Base-by-base conservation (phyloP, 495 filamentous ascomycete genomes). In the Oidiodendron maius region DNA sequence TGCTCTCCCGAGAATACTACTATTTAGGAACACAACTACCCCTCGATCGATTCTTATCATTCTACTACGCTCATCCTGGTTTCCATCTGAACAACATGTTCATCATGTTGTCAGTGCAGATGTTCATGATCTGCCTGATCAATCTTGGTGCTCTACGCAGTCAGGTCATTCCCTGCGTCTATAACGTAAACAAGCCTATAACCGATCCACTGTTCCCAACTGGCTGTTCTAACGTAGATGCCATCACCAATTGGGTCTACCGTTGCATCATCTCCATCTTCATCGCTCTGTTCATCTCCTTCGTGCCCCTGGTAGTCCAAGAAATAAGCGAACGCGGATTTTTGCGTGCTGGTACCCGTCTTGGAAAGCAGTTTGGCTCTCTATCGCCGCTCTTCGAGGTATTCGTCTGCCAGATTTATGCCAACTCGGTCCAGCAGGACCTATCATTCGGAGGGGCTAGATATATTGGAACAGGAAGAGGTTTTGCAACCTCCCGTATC, bases 81-180 rank as follows among this genome's bases (percentile, higher is more conserved):
- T 99, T 99, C 83, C 93, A 99, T 68, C 70, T 97, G 69, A 96
- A 99, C 82, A 99, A 99, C 77, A 84, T 99, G 75, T 96, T 99
- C 78, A 96, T 99, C 65, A 93, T 99, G 80, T 66, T 96, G 53
- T 99, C 93, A 17, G 89, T 99, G 48, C 89, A 99, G 65, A 78
- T 95, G 69, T 99, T 99, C 76, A 97, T 99, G 93, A 84, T 97
- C 59, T 86, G 83, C 40, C 64, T 95, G 43, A 76, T 99, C 66
- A 95, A 96, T 61, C 71, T 97, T 44, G 94, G 91, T 49, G 89
- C 84, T 28, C 72, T 99, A 42, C 81, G 81, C 42, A 81, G 90
- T 56, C 85, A 99, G 71, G 89, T 86, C 4, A 87, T 93, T 52
- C 66, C 78, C 23, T 99, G 93, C 73, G 59, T 78, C 17, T 96